Evolutionary conservation across 257 asterid genomes (phyloP), one percentile per base, ranked within the genome.

Genomic region (Rhazya stricta): DNA sequence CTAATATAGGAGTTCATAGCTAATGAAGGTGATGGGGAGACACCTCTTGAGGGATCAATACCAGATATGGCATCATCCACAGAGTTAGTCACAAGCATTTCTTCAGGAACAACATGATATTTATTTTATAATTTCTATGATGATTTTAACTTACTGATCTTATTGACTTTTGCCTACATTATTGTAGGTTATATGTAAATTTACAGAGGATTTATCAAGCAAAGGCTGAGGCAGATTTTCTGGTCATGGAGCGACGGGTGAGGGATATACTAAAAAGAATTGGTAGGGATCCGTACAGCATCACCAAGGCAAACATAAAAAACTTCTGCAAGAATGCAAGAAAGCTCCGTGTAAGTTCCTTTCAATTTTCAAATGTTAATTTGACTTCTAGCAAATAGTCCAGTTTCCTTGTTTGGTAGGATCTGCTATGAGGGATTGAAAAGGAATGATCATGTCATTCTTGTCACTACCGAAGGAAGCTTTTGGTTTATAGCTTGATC

Each of bases 61-160:
- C 98, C 99, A 19, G 99, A 95, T 79, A 95, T 95, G 99, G 93
- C 98, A 69, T 92, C 99, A 78, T 92, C 98, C 10, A 92, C 99
- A 0, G 99, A 95, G 99, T 95, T 72, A 88, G 96, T 85, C 81
- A 66, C 80, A 78, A 50, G 76, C 75, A 29, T 74, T 73, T 82
- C 74, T 27, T 34, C 51, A 50, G 78, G 60, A 25, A 48, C 61
- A 71, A 34, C 63, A 54, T 60, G 9, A 37, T 25, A 54, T 60
- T 41, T 60, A 27, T 72, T n/a, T 23, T 76, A 63, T 68, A 45
- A 67, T 69, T 37, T 45, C 34, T 63, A 45, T 42, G 12, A 45
- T 34, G 19, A n/a, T 9, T 42, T 58, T 43, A 63, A 34, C 46
- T 62, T 42, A 60, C 77, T 19, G 77, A 54, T 51, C 71, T 56